A percentile compares a stretch with the other conserved stretches of the same genome.
Conservation (phyloP, 306 rosid species). For the Prinsepia uniflora region DNA sequence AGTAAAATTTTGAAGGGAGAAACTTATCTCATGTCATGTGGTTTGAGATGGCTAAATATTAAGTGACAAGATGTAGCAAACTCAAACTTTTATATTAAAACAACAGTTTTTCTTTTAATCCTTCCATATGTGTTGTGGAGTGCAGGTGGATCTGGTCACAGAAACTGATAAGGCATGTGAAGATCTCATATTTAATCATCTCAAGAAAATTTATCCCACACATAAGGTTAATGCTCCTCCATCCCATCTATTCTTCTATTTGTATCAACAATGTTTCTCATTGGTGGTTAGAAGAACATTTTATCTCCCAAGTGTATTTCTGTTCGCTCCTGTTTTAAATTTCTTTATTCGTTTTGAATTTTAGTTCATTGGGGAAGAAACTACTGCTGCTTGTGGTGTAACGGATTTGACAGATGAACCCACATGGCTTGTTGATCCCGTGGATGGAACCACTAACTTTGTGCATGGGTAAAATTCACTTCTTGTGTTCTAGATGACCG, state of each 20-base stretch:
- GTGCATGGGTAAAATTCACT: constrained; percentile 75
- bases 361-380: constrained; percentile 96
- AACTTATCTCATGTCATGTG: not conserved
- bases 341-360: constrained; percentile 16
- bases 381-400: constrained; percentile 79
- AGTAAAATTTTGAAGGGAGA: not conserved
- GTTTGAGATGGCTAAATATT: not conserved
- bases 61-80: not conserved
- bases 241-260: constrained; percentile 7
- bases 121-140: constrained; percentile 24
- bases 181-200: constrained; percentile 78
- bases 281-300: constrained; percentile 4
- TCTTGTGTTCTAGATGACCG: constrained; percentile 23
- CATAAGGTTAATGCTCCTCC: constrained; percentile 57
- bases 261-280: constrained; percentile 7
- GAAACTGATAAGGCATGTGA: constrained; percentile 99
- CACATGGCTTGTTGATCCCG: constrained; percentile 98
- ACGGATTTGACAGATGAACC: constrained; percentile 91
- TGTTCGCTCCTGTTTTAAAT: constrained; percentile 7
- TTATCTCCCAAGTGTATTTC: not conserved
- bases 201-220: constrained; percentile 69
- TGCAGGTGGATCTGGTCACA: constrained; percentile 94
- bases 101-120: not conserved
- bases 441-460: constrained; percentile 96
- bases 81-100: not conserved